Conservation (phyloP, 306 rosid species). For the Vigna nakashimae region DNA sequence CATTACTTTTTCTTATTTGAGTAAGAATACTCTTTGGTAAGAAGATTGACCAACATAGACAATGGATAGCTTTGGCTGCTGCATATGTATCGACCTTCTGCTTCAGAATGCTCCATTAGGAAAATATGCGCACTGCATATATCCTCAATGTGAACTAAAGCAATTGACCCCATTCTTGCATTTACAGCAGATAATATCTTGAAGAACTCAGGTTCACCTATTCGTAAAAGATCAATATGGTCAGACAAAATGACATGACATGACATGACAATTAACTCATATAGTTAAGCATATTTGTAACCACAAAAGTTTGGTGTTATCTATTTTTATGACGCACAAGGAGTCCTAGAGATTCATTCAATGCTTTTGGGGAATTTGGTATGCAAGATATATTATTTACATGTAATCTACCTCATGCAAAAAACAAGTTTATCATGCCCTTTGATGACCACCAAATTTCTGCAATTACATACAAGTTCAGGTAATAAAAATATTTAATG, state of each 20-base stretch:
- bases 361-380: not conserved
- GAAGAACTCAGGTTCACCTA: conserved; percentile 58
- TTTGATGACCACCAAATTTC: not conserved
- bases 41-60: conserved; percentile 51
- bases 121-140: conserved; percentile 82
- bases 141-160: conserved; percentile 77
- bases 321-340: conserved; percentile 2
- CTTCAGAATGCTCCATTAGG: conserved; percentile 70
- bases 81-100: conserved; percentile 76
- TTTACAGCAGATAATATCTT: conserved; percentile 66
- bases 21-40: conserved; percentile 56
- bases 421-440: not conserved
- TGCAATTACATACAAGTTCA: not conserved
- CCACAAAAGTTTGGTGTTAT: not conserved
- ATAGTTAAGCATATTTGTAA: not conserved
- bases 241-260: conserved; percentile 22
- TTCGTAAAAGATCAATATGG: conserved; percentile 21
- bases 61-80: conserved; percentile 54
- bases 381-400: no score
- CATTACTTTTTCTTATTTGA: conserved; percentile 51
- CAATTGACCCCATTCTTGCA: conserved; percentile 84
- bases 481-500: no score
- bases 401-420: not conserved
- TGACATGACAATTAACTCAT: not conserved
- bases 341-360: not conserved